Evolutionary conservation across 768 basidiomycete genomes (phyloP).

Genomic region (Rubroboletus satanas): DNA sequence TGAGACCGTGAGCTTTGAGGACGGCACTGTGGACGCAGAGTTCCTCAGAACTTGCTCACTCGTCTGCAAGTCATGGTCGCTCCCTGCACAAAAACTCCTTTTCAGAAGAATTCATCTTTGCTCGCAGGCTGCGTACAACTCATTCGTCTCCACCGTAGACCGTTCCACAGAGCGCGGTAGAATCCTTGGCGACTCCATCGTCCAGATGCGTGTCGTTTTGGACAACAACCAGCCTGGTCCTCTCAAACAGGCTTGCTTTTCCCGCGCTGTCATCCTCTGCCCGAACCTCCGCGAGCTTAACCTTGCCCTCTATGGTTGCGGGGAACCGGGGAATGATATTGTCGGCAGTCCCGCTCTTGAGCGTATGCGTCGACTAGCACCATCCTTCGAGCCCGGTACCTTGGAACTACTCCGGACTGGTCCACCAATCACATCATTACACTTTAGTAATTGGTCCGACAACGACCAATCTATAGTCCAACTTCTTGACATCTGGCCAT

Average conservation of each 20-base stretch:
- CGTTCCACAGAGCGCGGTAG: conserved; percentile 45
- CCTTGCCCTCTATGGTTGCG: conserved; percentile 58
- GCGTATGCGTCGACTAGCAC: conserved; percentile 48
- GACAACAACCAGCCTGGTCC: conserved; percentile 66
- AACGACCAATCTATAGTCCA: conserved; percentile 53
- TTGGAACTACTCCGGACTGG: conserved; percentile 51
- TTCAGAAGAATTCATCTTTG: conserved; percentile 56
- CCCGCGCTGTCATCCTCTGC: conserved; percentile 53
- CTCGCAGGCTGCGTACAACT: conserved; percentile 48
- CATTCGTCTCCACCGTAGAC: conserved; percentile 52
- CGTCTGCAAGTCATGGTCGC: conserved; percentile 65
- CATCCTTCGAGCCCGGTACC: conserved; percentile 51
- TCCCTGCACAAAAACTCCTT: conserved; percentile 59
- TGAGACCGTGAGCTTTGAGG: conserved; percentile 48
- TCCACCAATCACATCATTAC: conserved; percentile 49
- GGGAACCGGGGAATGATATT: conserved; percentile 47
- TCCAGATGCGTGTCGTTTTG: conserved; percentile 50
- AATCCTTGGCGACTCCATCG: conserved; percentile 50
- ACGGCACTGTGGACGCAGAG: conserved; percentile 33
- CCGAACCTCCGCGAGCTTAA: conserved; percentile 54
- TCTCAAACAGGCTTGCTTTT: conserved; percentile 55
- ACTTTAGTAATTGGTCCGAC: conserved; percentile 71
- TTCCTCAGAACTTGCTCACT: conserved; percentile 55
- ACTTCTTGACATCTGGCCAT: conserved; percentile 62
- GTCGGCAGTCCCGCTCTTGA: conserved; percentile 45